These are phyloP conservation scores for Candida quercuum DNA, from an alignment of 805 yeast species.

Conservation along the genomic window DNA sequence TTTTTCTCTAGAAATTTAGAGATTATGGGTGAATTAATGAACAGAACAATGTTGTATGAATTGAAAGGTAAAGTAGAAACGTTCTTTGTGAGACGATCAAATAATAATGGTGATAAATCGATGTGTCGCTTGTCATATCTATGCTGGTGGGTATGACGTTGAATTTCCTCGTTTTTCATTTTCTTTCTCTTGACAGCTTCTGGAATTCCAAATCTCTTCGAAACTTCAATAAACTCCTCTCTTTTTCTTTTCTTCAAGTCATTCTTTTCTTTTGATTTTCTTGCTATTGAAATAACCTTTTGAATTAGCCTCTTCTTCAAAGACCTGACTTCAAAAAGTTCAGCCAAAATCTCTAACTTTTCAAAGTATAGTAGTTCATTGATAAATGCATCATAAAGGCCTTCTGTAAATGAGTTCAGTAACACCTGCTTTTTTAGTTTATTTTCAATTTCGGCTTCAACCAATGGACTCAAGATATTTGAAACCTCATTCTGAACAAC, in stretches of 20 bases:
- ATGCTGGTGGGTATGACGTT: background rate
- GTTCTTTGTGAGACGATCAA: slow-evolving; percentile 16
- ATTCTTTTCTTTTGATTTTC: slow-evolving; percentile 15
- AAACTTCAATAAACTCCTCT: slow-evolving; percentile 33
- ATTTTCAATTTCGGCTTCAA: slow-evolving; percentile 10
- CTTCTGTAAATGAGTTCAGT: slow-evolving; percentile 38
- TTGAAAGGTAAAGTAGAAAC: slow-evolving; percentile 1
- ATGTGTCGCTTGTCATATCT: slow-evolving; percentile 8
- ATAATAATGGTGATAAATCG: slow-evolving; percentile 19
- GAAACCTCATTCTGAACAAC: slow-evolving; percentile 15
- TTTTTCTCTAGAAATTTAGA: slow-evolving; percentile 29
- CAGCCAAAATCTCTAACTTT: slow-evolving; percentile 41
- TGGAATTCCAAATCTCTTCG: slow-evolving; percentile 31
- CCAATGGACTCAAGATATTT: slow-evolving; percentile 7
- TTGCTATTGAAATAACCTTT: slow-evolving; percentile 28
- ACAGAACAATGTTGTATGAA: slow-evolving; percentile 5
- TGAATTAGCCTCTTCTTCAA: slow-evolving; percentile 29
- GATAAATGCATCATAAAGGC: slow-evolving; percentile 55
- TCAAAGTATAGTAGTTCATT: slow-evolving; percentile 47
- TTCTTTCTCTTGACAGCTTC: slow-evolving; percentile 18
- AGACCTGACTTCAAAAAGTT: slow-evolving; percentile 25
- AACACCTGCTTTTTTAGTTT: slow-evolving; percentile 21
- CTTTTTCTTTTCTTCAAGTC: slow-evolving; percentile 31
- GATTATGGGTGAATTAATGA: slow-evolving; percentile 23
- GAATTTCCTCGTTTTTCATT: slow-evolving; percentile 4